phyloP scores from a whole-genome alignment of 139 green algal genomes.

The Chlamydomonas sphaeroides region DNA sequence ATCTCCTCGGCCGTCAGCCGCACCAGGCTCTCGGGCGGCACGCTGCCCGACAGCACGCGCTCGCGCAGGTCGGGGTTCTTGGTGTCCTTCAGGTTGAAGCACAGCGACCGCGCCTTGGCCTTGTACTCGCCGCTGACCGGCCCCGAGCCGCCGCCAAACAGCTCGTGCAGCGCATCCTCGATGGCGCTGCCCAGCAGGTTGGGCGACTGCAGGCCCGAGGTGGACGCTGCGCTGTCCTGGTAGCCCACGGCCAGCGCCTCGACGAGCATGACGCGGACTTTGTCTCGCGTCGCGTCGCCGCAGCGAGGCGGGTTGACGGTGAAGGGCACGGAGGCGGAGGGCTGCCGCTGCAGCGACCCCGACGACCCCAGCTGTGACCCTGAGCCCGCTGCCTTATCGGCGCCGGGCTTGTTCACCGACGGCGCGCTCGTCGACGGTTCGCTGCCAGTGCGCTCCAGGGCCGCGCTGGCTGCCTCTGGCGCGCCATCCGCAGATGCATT shows the following conservation, averaged over 20 bases:
- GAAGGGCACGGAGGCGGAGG: slow-evolving; percentile 1
- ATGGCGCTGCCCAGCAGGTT: slow-evolving; percentile 53
- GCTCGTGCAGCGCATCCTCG: slow-evolving; percentile 62
- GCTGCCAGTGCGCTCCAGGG: background rate
- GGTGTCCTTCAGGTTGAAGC: slow-evolving; percentile 96
- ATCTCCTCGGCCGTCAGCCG: slow-evolving; percentile 90
- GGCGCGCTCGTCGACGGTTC: background rate
- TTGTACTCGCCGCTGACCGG: slow-evolving; percentile 86
- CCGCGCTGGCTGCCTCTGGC: slow-evolving; percentile 1
- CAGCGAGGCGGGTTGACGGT: slow-evolving; percentile 33
- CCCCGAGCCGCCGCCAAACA: slow-evolving; percentile 48
- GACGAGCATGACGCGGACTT: slow-evolving; percentile 63
- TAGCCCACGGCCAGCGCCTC: slow-evolving; percentile 48
- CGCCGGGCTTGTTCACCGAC: background rate
- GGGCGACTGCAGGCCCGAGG: slow-evolving; percentile 33
- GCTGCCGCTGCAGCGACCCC: slow-evolving; percentile 13
- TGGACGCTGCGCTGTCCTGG: slow-evolving; percentile 10
- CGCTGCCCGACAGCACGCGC: slow-evolving; percentile 63
- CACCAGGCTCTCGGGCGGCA: slow-evolving; percentile 72
- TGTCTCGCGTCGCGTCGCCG: slow-evolving; percentile 68
- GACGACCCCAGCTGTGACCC: background rate
- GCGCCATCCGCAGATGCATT: slow-evolving; percentile 3
- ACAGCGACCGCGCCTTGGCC: slow-evolving; percentile 88
- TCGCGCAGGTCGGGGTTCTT: slow-evolving; percentile 85
- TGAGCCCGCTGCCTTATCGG: too few relatives aligned